Base-by-base conservation (phyloP, 2,329 filamentous ascomycete species). In the Fusarium pseudocircinatum region DNA sequence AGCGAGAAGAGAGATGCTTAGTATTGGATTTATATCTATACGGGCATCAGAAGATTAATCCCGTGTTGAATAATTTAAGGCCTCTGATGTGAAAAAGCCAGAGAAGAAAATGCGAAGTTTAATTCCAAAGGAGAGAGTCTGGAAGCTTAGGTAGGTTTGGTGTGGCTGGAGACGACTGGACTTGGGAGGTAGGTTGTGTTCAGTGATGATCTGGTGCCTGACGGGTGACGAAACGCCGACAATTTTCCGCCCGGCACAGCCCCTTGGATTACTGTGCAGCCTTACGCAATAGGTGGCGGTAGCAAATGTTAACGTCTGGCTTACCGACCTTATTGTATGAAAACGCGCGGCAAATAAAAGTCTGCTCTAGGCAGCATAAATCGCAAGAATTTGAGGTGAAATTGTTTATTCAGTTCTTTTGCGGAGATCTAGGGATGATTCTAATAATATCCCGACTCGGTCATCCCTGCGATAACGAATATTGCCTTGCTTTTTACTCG, bases 211-310 rank as follows among this genome's bases (percentile, higher is more conserved):
- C 74, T 75, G 79, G 79, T 81, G 80, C 80, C 79, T 78, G 79
- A 80, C 73, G 62, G 68, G 75, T 78, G 78, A 81, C 76, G 78
- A 81, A 73, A 78, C 75, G 78, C 80, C 80, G 79, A 82, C 71
- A 70, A 80, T 82, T 81, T 81, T 75, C 80, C 80, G 80, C 54
- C 49, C 59, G 67, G 77, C 78, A 79, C 78, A 81, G 77, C 78
- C 76, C 69, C 75, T 71, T 76, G 59, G 57, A 72, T 72, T 78
- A 80, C 78, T 65, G 46, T 69, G 50, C 73, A 75, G 73, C 71
- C 70, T 75, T 74, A 74, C 72, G 72, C 71, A 74, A 74, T 60
- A 65, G 58, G 75, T 75, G 76, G 75, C 70, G 71, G 68, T 53
- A 63, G 62, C 54, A 64, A 64, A 47, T 57, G 36, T 46, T 32